Conservation (phyloP, 257 asterid species). For the Verbascum thapsus region DNA sequence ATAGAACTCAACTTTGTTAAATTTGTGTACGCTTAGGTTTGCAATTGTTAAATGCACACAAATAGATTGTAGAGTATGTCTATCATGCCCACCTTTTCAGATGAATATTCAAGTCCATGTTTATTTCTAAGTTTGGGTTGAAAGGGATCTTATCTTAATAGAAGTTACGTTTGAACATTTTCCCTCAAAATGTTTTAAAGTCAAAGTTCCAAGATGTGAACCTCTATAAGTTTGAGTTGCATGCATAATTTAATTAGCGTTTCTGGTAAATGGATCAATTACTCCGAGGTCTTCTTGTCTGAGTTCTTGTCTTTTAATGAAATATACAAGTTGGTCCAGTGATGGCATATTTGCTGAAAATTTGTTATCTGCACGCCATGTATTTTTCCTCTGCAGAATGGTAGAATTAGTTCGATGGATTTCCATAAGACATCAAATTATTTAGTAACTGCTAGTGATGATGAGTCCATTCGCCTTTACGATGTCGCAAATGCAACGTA, state of each 20-base stretch:
- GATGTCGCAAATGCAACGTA: constrained; percentile 91
- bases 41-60: background rate
- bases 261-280: background rate
- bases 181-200: background rate
- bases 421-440: constrained; percentile 79
- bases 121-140: background rate
- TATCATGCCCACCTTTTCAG: background rate
- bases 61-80: constrained; percentile 10
- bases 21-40: constrained; percentile 3
- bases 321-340: background rate
- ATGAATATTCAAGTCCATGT: constrained; percentile 7
- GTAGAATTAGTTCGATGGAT: constrained; percentile 98
- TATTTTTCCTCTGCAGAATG: constrained; percentile 62
- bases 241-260: constrained; percentile 17
- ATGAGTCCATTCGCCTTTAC: constrained; percentile 90
- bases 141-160: background rate
- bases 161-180: background rate
- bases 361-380: constrained; percentile 24
- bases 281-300: background rate
- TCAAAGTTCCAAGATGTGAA: constrained; percentile 14
- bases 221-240: constrained; percentile 8
- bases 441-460: constrained; percentile 96
- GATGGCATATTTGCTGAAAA: constrained; percentile 11
- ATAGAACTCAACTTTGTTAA: background rate
- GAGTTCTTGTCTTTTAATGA: background rate